Base-by-base conservation (phyloP, 2,329 filamentous ascomycete genomes). In the Orbilia brochopaga region DNA sequence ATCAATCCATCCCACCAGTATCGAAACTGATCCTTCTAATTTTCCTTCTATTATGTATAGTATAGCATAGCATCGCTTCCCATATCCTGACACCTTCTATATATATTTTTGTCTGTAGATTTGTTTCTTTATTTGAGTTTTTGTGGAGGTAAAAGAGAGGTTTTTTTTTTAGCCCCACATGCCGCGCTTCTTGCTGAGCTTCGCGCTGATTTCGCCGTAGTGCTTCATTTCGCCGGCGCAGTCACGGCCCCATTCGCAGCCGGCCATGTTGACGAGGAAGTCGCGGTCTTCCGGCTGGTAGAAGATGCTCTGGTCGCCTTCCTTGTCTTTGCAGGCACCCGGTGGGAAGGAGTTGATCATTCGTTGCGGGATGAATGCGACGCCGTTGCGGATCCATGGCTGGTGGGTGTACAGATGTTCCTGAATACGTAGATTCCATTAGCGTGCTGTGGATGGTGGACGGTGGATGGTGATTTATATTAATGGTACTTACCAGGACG, bases 141-240 rank as follows among this genome's bases (percentile, higher is more conserved):
- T 42, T 42, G 3, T 42, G 37, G n/a, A n/a, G n/a, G n/a, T n/a
- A n/a, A n/a, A n/a, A n/a, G 37, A 17, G 13, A 42, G 2, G 13
- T 42, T 32, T 5, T 48, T 10, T 21, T 35, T 42, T 51, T 40
- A 81, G 75, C 83, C 85, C 81, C 66, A 70, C 3, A 95, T 90
- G 91, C 91, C 97, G 62, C 81, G 83, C 56, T 86, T 90, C 57
- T 91, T 86, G 82, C 97, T 97, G 73, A 97, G 85, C 80, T 87
- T 88, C 79, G 96, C 93, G 82, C 91, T 96, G 78, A 96, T 85
- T 79, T 96, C 88, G 58, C 92, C 90, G 82, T 92, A 99, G 79
- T 90, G 89, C 81, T 96, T 96, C 87, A 99, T 97, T 81, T 99
- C 94, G 40, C 88, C 89, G 93, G 93, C 97, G 80, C 94, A 99